phyloP scores from a whole-genome alignment of 148 eudicot species.

The Fagopyrum homotropicum region DNA sequence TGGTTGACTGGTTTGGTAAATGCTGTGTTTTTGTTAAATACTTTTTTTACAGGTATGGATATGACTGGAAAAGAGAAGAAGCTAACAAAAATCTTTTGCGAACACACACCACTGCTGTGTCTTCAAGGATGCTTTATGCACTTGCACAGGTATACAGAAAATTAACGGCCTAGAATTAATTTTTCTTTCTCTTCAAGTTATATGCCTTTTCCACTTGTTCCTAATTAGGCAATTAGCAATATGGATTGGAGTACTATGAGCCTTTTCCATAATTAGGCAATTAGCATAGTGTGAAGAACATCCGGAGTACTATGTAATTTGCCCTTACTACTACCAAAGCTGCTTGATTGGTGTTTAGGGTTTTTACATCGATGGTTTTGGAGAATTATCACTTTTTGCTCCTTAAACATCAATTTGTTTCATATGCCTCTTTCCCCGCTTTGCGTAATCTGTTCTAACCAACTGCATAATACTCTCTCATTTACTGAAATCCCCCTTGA shows the following conservation, averaged over 20 bases:
- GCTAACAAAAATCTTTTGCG: slow-evolving; percentile 85
- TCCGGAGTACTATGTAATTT: neutral
- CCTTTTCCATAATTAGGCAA: neutral
- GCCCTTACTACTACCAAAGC: neutral
- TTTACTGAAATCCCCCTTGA: neutral
- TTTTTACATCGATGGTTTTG: neutral
- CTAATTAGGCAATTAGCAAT: neutral
- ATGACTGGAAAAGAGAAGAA: slow-evolving; percentile 93
- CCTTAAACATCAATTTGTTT: neutral
- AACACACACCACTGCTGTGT: slow-evolving; percentile 96
- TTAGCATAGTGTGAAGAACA: neutral
- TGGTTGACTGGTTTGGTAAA: neutral
- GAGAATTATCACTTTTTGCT: neutral
- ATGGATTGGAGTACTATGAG: neutral
- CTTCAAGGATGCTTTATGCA: slow-evolving; percentile 89
- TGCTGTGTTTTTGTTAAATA: neutral
- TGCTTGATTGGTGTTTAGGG: neutral
- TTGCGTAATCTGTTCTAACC: neutral
- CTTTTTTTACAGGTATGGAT: slow-evolving; percentile 52
- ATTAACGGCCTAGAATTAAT: neutral
- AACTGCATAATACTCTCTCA: neutral
- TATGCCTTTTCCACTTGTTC: neutral
- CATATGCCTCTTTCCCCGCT: neutral
- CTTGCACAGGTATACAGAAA: slow-evolving; percentile 59
- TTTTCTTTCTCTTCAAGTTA: neutral